Evolutionary conservation across 202 grass and related monocot species (phyloP).

Genomic region (Hordeum pubiflorum): DNA sequence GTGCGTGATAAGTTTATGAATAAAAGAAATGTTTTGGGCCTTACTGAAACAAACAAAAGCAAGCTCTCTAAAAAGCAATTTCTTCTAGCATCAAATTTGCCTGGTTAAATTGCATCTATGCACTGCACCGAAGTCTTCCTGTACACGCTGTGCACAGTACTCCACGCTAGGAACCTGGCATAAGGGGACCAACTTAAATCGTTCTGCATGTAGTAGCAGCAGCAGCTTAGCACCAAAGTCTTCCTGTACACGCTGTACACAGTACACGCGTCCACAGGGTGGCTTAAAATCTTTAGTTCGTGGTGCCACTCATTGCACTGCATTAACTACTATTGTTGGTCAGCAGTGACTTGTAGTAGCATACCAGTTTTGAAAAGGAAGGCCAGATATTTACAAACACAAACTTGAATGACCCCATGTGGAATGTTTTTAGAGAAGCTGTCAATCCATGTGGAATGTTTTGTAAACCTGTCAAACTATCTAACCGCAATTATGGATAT

Average conservation of each 20-base stretch:
- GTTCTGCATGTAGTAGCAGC: neutral
- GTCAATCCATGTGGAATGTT: slow-evolving; percentile 9
- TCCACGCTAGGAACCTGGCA: neutral
- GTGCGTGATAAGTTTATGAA: neutral
- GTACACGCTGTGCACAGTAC: neutral
- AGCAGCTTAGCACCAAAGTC: neutral
- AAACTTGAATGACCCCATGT: slow-evolving; percentile 20
- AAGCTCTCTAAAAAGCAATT: too few relatives aligned
- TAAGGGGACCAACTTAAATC: slow-evolving; percentile 13
- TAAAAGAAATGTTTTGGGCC: neutral
- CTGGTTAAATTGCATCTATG: too few relatives aligned
- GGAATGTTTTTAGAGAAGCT: slow-evolving; percentile 16
- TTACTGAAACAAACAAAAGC: neutral
- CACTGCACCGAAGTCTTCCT: neutral
- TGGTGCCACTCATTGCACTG: neutral
- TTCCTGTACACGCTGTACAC: neutral
- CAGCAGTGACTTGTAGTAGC: neutral
- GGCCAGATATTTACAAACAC: neutral
- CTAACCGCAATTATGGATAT: neutral
- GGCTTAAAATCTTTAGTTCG: neutral
- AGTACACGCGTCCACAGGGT: neutral
- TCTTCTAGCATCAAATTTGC: too few relatives aligned
- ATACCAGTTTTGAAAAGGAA: neutral
- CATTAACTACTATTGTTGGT: neutral
- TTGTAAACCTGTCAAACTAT: slow-evolving; percentile 18